These are phyloP conservation scores for Leishmania gerbilli DNA, from an alignment of 208 protist species.

Conservation along the genomic window DNA sequence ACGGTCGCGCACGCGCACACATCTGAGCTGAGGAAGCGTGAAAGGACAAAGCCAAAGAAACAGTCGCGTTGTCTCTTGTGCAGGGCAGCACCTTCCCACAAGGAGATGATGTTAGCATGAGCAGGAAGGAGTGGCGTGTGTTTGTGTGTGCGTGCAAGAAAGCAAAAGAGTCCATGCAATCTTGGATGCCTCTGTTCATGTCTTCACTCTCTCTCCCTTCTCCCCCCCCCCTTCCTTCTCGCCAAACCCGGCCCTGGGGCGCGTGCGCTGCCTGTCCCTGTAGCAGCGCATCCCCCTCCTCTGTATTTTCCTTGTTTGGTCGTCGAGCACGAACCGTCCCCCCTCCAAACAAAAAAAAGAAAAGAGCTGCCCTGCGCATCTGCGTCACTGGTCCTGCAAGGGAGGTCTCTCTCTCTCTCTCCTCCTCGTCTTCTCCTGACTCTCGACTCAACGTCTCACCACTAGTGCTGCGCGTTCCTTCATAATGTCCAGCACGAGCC, in stretches of 20 bases:
- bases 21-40: background rate
- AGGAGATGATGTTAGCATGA: background rate
- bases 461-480: background rate
- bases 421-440: background rate
- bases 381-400: background rate
- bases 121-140: background rate
- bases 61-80: background rate
- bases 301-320: background rate
- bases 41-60: background rate
- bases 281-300: background rate
- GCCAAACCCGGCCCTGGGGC: background rate
- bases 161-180: background rate
- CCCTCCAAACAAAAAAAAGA: background rate
- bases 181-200: background rate
- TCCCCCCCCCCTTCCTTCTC: background rate
- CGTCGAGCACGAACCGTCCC: background rate
- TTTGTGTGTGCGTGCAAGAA: background rate
- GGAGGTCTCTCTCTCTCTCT: background rate
- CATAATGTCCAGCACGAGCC: constrained; percentile 80
- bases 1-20: background rate
- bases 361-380: background rate
- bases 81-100: background rate
- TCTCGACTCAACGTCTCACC: background rate
- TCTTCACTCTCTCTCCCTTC: background rate
- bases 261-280: background rate